phyloP scores from a whole-genome alignment of 1,284 basidiomycete genomes.

The Salmacisia buchloeana region DNA sequence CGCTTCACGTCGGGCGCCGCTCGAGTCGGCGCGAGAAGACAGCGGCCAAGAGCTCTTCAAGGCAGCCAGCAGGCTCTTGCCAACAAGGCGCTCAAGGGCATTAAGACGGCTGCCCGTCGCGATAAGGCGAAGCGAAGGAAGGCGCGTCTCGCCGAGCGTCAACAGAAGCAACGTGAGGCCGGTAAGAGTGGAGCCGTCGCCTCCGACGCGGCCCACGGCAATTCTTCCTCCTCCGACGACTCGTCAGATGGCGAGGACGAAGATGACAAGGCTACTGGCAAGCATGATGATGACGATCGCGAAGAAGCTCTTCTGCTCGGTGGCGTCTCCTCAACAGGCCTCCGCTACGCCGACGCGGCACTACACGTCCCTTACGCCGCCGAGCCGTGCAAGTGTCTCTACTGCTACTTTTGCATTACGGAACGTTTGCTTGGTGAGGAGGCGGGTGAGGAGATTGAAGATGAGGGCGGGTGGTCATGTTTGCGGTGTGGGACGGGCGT shows the following conservation, averaged over 20 bases:
- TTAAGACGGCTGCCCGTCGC: background rate
- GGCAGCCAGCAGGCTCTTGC: slow-evolving; percentile 1
- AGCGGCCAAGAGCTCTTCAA: background rate
- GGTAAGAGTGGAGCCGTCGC: background rate
- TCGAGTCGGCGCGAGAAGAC: background rate
- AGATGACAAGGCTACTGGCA: background rate
- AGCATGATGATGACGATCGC: slow-evolving; percentile 15
- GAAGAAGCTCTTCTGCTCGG: slow-evolving; percentile 13
- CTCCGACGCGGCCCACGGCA: background rate
- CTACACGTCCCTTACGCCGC: slow-evolving; percentile 39
- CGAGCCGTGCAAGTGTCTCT: slow-evolving; percentile 35
- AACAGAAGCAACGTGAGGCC: background rate
- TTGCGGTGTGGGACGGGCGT: slow-evolving; percentile 37
- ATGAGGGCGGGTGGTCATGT: slow-evolving; percentile 44
- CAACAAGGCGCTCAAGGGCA: background rate
- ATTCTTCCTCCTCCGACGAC: slow-evolving; percentile 15
- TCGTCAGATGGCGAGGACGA: slow-evolving; percentile 15
- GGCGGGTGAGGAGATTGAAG: slow-evolving; percentile 41
- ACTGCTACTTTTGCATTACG: slow-evolving; percentile 49
- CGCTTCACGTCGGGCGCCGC: slow-evolving; percentile 22
- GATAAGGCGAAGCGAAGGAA: background rate
- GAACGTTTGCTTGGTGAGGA: slow-evolving; percentile 38
- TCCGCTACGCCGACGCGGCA: slow-evolving; percentile 39
- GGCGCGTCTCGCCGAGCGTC: background rate
- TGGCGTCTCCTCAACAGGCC: slow-evolving; percentile 30